Base-by-base conservation (phyloP, 2,329 filamentous ascomycete genomes). In the Aspergillus uvarum region DNA sequence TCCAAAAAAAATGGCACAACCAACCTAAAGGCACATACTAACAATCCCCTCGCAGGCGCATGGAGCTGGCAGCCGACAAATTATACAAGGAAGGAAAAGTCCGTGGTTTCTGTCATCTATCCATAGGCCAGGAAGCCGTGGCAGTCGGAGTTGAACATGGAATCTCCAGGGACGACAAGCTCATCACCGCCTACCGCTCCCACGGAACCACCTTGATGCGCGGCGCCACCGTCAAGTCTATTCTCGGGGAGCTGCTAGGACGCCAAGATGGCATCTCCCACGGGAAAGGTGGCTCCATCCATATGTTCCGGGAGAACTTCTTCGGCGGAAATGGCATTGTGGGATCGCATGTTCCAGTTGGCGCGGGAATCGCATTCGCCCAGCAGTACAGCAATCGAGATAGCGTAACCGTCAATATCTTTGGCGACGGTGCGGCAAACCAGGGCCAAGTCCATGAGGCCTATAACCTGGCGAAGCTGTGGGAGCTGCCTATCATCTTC, bases 31-130 rank as follows among this genome's bases (percentile, higher is more conserved):
- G 14, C 12, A 12, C 32, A 35, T 16, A 35, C 50, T 52, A 54
- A 59, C 52, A 38, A 5, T 8, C 19, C 26, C 29, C 31, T 24
- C 16, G 58, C 71, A 96, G 92, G 81, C 93, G 95, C 79, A 95
- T 98, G 92, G 94, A 98, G 82, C 94, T 97, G 90, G 91, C 92
- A 64, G 91, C 94, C 81, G 94, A 97, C 78, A 86, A 91, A 74
- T 84, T 98, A 73, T 97, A 98, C 89, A 98, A 98, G 83, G 92
- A 97, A 83, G 96, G 96, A 87, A 96, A 97, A 84, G 96, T 98
- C 71, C 90, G 94, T 71, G 94, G 94, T 79, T 97, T 97, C 88
- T 98, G 94, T 82, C 94, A 98, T 82, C 82, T 98, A 77, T 97
- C 94, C 59, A 96, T 91, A 54, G 94, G 94, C 62, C 94, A 98